Percentiles rank a stretch among this genome's conserved stretches.
phyloP scores from a whole-genome alignment of 768 basidiomycete genomes.

The Cystobasidiopsis lactophilus region DNA sequence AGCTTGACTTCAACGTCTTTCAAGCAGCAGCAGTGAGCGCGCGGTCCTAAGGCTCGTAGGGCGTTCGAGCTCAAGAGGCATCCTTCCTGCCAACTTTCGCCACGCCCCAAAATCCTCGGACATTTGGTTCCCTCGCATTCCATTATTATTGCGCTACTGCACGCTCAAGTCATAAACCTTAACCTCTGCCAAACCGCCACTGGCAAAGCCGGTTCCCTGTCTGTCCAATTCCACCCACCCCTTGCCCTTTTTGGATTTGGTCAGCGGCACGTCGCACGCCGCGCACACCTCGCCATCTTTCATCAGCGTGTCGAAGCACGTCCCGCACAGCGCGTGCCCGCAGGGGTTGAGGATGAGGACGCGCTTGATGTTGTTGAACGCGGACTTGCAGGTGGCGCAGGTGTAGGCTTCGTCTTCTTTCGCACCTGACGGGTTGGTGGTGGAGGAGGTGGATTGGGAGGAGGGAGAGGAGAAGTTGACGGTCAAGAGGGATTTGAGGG shows the following conservation, averaged over 20 bases:
- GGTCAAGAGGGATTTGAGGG: constrained; percentile 28
- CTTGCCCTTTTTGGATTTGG: constrained; percentile 34
- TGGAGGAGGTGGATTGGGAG: constrained; percentile 34
- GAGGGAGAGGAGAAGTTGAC: neutral
- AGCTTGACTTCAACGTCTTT: no score
- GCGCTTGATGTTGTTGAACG: constrained; percentile 52
- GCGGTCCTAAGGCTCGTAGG: no score
- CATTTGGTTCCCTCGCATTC: no score
- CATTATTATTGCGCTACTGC: constrained; percentile 27
- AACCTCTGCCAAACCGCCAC: constrained; percentile 82
- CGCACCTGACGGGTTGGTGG: constrained; percentile 25
- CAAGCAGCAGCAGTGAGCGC: no score
- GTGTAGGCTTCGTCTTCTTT: constrained; percentile 29
- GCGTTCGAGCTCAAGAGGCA: no score
- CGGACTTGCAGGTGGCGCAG: constrained; percentile 73
- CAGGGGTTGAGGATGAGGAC: constrained; percentile 65
- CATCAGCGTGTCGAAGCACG: constrained; percentile 66
- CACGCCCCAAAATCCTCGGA: no score
- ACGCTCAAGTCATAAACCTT: constrained; percentile 59
- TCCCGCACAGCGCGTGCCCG: constrained; percentile 57
- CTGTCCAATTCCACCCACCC: constrained; percentile 46
- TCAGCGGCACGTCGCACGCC: constrained; percentile 48
- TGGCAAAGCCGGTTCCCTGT: constrained; percentile 90
- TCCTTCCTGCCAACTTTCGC: no score
- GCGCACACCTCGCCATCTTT: constrained; percentile 59